A percentile compares a stretch with the other conserved stretches of the same genome.
Evolutionary conservation across 2,329 filamentous ascomycete genomes (phyloP).

Genomic region (Nothophaeocryptopus gaeumannii): DNA sequence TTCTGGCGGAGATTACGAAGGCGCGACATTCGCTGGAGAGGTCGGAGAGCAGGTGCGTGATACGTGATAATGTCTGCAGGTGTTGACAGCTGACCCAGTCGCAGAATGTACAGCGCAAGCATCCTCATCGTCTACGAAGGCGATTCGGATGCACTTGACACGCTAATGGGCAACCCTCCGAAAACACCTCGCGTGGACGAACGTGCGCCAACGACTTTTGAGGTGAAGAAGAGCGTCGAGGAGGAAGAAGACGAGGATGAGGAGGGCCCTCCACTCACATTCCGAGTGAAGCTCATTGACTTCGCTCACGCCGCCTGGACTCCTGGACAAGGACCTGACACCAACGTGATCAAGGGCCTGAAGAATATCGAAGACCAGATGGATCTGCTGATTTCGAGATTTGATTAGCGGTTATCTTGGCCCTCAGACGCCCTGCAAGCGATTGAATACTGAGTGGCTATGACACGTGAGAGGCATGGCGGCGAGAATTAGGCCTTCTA

Average conservation of each 20-base stretch:
- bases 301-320: slow-evolving; percentile 91
- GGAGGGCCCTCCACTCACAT: slow-evolving; percentile 60
- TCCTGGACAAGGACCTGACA: slow-evolving; percentile 77
- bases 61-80: too few species aligned
- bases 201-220: slow-evolving; percentile 32
- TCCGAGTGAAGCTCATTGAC: slow-evolving; percentile 84
- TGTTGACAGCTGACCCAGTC: slow-evolving; percentile 33
- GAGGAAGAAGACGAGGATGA: slow-evolving; percentile 56
- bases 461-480: too few species aligned
- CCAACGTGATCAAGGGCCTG: slow-evolving; percentile 78
- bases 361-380: slow-evolving; percentile 34
- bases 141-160: slow-evolving; percentile 54
- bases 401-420: slow-evolving; percentile 17
- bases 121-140: slow-evolving; percentile 66
- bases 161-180: slow-evolving; percentile 44
- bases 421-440: background rate
- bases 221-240: slow-evolving; percentile 38
- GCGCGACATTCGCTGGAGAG: slow-evolving; percentile 57
- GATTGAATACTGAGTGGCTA: too few species aligned
- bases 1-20: slow-evolving; percentile 36
- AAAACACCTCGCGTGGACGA: slow-evolving; percentile 27
- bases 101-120: slow-evolving; percentile 64
- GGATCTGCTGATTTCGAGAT: slow-evolving; percentile 30
- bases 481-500: too few species aligned
- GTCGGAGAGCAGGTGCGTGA: slow-evolving; percentile 45